Percentiles rank a stretch among this genome's conserved stretches.
Evolutionary conservation across 139 green algal genomes (phyloP).

Genomic region (Tetraselmis striata): DNA sequence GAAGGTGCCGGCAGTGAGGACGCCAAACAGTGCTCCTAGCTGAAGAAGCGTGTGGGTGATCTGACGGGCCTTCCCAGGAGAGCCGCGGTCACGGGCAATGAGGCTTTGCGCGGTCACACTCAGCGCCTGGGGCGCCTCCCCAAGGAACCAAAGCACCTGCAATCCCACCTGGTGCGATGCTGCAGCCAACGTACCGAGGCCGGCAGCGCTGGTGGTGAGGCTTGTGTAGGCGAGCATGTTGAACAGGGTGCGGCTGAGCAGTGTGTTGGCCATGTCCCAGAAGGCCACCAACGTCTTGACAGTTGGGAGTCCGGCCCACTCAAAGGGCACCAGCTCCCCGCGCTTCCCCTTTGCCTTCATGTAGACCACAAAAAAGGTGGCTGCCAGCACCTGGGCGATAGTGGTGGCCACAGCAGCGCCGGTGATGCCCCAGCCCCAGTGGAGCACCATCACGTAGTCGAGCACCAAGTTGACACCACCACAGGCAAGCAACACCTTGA

Average conservation of each 20-base stretch:
- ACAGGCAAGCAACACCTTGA: slow-evolving; percentile 13
- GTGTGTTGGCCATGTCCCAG: slow-evolving; percentile 24
- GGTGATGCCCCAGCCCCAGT: slow-evolving; percentile 24
- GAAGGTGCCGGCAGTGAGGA: slow-evolving; percentile 21
- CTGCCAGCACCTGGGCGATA: slow-evolving; percentile 38
- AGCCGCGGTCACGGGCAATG: slow-evolving; percentile 37
- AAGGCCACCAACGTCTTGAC: slow-evolving; percentile 27
- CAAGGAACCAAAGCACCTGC: slow-evolving; percentile 63
- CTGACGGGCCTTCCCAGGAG: background rate
- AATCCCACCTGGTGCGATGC: slow-evolving; percentile 62
- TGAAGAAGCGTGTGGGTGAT: slow-evolving; percentile 29
- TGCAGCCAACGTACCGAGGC: slow-evolving; percentile 28
- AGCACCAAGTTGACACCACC: slow-evolving; percentile 44
- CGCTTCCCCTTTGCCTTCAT: slow-evolving; percentile 15
- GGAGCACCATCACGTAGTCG: slow-evolving; percentile 36
- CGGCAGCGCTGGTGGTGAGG: slow-evolving; percentile 33
- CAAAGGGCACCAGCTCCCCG: slow-evolving; percentile 10
- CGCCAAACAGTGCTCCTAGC: slow-evolving; percentile 11
- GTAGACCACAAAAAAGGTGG: slow-evolving; percentile 31
- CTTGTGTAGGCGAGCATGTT: slow-evolving; percentile 50
- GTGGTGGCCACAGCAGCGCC: slow-evolving; percentile 39
- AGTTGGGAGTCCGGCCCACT: slow-evolving; percentile 27
- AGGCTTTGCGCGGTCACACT: slow-evolving; percentile 52
- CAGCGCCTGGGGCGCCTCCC: slow-evolving; percentile 55
- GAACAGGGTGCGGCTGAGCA: slow-evolving; percentile 43